phyloP scores from a whole-genome alignment of 345 rosid genomes.

The Kernera saxatilis region DNA sequence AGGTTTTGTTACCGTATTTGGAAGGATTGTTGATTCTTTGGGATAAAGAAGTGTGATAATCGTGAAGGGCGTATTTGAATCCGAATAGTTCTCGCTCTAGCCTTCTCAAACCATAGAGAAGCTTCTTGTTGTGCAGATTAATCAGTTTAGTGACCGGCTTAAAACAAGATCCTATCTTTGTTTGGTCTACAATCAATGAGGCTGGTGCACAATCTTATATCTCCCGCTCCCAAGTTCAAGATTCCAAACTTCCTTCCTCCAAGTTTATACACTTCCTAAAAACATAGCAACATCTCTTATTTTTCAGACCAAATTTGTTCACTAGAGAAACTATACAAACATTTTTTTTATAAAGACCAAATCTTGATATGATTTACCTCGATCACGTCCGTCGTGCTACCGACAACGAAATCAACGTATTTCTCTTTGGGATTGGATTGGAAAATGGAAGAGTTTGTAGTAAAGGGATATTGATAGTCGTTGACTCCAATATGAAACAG shows the following conservation, averaged over 20 bases:
- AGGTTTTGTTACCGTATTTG: constrained; percentile 38
- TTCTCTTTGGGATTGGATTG: constrained; percentile 22
- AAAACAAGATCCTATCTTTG: constrained; percentile 11
- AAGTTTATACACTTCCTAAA: constrained; percentile 33
- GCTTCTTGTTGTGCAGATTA: background rate
- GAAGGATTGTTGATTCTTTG: constrained; percentile 38
- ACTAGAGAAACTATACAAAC: no score
- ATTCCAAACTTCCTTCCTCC: constrained; percentile 52
- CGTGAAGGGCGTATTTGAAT: constrained; percentile 31
- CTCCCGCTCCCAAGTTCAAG: constrained; percentile 2
- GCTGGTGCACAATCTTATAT: constrained; percentile 23
- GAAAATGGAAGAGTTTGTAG: constrained; percentile 15
- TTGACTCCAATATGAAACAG: constrained; percentile 37
- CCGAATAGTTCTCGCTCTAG: constrained; percentile 25
- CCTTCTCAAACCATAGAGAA: constrained; percentile 5
- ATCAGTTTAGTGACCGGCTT: background rate
- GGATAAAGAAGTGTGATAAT: constrained; percentile 14
- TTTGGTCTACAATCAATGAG: background rate
- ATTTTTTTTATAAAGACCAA: background rate
- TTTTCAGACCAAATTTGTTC: background rate
- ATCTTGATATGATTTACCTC: constrained; percentile 21
- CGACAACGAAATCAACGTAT: constrained; percentile 31
- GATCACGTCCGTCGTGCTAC: constrained; percentile 32
- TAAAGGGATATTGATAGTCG: constrained; percentile 17
- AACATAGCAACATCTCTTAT: background rate